Conservation (phyloP, 192 early-diverging fungal genomes). For the Chytriomyces sp. region DNA sequence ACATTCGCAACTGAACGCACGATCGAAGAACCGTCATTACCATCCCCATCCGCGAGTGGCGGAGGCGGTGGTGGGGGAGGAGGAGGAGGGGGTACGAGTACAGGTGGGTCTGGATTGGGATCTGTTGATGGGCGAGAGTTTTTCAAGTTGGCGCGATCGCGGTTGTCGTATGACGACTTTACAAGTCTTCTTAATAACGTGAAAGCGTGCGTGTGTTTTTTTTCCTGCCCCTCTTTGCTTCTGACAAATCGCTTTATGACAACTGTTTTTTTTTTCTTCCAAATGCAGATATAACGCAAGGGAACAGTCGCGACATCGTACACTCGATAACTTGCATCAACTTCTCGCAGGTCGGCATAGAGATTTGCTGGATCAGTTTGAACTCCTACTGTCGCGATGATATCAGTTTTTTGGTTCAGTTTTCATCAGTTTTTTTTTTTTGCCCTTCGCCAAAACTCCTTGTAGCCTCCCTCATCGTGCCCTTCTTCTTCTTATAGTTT, state of each 20-base stretch:
- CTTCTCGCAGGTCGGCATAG: slow-evolving; percentile 15
- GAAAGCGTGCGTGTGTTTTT: slow-evolving; percentile 17
- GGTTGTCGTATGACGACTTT: slow-evolving; percentile 24
- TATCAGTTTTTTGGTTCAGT: not conserved
- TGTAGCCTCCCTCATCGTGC: not conserved
- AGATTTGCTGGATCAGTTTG: slow-evolving; percentile 26
- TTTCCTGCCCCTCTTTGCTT: not conserved
- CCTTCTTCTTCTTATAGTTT: not conserved
- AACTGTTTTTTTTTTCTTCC: not conserved
- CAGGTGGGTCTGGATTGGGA: not conserved
- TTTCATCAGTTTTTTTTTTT: not conserved
- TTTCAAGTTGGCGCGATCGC: slow-evolving; percentile 11
- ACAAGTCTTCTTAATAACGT: slow-evolving; percentile 23
- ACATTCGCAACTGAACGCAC: too few relatives aligned
- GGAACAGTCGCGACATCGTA: slow-evolving; percentile 7
- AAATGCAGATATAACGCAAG: slow-evolving; percentile 11
- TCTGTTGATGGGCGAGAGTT: slow-evolving; percentile 27
- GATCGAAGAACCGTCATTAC: too few relatives aligned
- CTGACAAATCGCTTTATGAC: not conserved
- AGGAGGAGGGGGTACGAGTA: not conserved
- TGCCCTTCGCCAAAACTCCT: not conserved
- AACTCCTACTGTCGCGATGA: slow-evolving; percentile 21
- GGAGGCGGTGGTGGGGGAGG: too few relatives aligned
- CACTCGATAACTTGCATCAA: not conserved
- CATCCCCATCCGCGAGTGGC: too few relatives aligned